phyloP scores from a whole-genome alignment of 208 protist genomes.

The Trypanosoma lewisi region DNA sequence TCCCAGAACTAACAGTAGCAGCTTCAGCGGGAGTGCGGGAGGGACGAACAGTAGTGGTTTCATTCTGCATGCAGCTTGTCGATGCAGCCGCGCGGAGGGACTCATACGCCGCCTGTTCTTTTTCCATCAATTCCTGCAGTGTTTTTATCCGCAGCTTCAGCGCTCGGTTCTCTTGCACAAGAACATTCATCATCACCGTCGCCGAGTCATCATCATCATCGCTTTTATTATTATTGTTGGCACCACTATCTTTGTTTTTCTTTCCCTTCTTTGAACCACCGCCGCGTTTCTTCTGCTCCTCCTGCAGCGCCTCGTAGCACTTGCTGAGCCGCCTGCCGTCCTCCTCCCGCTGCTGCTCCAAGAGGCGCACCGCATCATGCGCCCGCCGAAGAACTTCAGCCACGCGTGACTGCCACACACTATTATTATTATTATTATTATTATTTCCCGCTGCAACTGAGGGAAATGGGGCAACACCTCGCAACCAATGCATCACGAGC shows the following conservation, averaged over 20 bases:
- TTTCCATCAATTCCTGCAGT: slow-evolving; percentile 54
- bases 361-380: slow-evolving; percentile 7
- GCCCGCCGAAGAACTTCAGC: slow-evolving; percentile 19
- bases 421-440: too few relatives aligned
- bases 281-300: slow-evolving; percentile 1
- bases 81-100: slow-evolving; percentile 4
- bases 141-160: slow-evolving; percentile 54
- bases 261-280: slow-evolving; percentile 4
- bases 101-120: slow-evolving; percentile 40
- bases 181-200: not conserved
- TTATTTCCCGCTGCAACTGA: not conserved
- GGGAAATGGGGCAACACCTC: slow-evolving; percentile 4
- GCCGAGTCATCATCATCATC: not conserved
- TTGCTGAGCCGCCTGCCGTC: slow-evolving; percentile 6
- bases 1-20: not conserved
- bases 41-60: not conserved
- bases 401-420: slow-evolving; percentile 13
- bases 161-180: slow-evolving; percentile 43
- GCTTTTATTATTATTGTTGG: too few relatives aligned
- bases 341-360: slow-evolving; percentile 19
- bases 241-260: slow-evolving; percentile 1
- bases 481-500: slow-evolving; percentile 25
- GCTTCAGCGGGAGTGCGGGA: not conserved
- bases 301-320: slow-evolving; percentile 23
- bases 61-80: not conserved